Percentiles rank a stretch among this genome's conserved stretches.
Evolutionary conservation across 2,329 filamentous ascomycete genomes (phyloP).

Genomic region (Aspergillus terreus): DNA sequence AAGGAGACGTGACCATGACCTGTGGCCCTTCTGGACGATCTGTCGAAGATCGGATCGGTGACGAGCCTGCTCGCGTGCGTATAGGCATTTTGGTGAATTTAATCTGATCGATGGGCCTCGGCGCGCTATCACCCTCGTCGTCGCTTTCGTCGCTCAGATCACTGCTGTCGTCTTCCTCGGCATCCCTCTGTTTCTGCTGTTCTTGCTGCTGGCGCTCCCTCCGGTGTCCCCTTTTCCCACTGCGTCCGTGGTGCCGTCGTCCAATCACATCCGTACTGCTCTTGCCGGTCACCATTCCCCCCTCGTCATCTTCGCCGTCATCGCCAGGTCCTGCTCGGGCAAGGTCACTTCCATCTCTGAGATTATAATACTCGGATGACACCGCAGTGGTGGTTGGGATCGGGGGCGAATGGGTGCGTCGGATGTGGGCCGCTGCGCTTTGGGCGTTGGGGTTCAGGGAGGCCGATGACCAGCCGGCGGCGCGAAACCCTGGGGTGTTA

Average conservation of each 20-base stretch:
- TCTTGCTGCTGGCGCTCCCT: slow-evolving; percentile 44
- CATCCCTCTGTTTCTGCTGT: slow-evolving; percentile 51
- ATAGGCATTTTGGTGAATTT: slow-evolving; percentile 96
- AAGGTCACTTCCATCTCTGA: slow-evolving; percentile 32
- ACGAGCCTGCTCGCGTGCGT: slow-evolving; percentile 79
- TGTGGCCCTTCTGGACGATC: slow-evolving; percentile 44
- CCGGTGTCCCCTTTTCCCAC: slow-evolving; percentile 29
- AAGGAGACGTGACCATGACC: slow-evolving; percentile 55
- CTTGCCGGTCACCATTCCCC: slow-evolving; percentile 60
- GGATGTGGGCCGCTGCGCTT: slow-evolving; percentile 52
- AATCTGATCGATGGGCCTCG: slow-evolving; percentile 74
- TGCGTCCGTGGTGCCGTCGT: slow-evolving; percentile 34
- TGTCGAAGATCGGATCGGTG: slow-evolving; percentile 62
- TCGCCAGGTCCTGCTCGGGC: slow-evolving; percentile 30
- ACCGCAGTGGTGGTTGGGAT: slow-evolving; percentile 58
- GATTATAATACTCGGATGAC: slow-evolving; percentile 60
- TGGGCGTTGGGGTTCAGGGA: slow-evolving; percentile 31
- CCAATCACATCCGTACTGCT: slow-evolving; percentile 56
- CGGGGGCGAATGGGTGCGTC: slow-evolving; percentile 63
- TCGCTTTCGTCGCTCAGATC: slow-evolving; percentile 65
- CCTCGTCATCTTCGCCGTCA: slow-evolving; percentile 59
- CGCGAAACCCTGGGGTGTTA: slow-evolving; percentile 62
- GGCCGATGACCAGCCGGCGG: slow-evolving; percentile 56
- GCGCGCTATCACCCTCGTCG: slow-evolving; percentile 51
- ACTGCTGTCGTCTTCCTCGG: slow-evolving; percentile 63